Conservation (phyloP, 1,284 basidiomycete species). For the Waitea zeae region DNA sequence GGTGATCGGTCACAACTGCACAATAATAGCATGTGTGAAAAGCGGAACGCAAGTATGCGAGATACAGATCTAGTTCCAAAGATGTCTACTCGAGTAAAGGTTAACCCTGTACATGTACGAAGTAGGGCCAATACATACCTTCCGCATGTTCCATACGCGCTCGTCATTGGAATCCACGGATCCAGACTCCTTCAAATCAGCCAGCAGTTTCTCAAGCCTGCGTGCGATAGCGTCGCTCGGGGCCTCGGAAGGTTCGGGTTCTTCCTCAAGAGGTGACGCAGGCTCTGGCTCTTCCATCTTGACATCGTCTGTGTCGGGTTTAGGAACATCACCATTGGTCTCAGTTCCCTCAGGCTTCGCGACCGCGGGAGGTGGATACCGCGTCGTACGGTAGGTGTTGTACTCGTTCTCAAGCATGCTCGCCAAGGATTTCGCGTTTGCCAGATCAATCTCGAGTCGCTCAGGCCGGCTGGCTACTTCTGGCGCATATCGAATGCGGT, state of each 20-base stretch:
- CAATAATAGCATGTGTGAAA: slow-evolving; percentile 95
- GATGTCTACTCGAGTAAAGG: no score
- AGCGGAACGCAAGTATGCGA: slow-evolving; percentile 69
- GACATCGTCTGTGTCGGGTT: slow-evolving; percentile 12
- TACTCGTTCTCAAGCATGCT: slow-evolving; percentile 57
- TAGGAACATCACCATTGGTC: slow-evolving; percentile 11
- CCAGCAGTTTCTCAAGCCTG: slow-evolving; percentile 55
- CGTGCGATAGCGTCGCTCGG: slow-evolving; percentile 57
- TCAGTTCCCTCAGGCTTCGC: slow-evolving; percentile 7
- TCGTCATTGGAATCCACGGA: slow-evolving; percentile 40
- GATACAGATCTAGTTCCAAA: slow-evolving; percentile 69
- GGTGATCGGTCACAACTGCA: slow-evolving; percentile 76
- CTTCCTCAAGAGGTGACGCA: slow-evolving; percentile 29
- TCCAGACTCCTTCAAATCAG: slow-evolving; percentile 46
- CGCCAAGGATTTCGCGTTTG: slow-evolving; percentile 54
- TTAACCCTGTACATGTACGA: no score
- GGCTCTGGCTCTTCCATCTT: slow-evolving; percentile 16
- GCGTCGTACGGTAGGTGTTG: slow-evolving; percentile 28
- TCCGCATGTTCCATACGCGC: slow-evolving; percentile 43
- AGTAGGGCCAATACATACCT: no score
- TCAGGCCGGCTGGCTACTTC: slow-evolving; percentile 66
- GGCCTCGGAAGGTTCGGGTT: slow-evolving; percentile 37
- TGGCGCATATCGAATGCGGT: slow-evolving; percentile 63
- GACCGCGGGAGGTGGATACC: slow-evolving; percentile 15
- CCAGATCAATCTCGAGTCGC: slow-evolving; percentile 63